Base-by-base conservation (phyloP, 2,329 filamentous ascomycete species). In the Stemphylium lycopersici region DNA sequence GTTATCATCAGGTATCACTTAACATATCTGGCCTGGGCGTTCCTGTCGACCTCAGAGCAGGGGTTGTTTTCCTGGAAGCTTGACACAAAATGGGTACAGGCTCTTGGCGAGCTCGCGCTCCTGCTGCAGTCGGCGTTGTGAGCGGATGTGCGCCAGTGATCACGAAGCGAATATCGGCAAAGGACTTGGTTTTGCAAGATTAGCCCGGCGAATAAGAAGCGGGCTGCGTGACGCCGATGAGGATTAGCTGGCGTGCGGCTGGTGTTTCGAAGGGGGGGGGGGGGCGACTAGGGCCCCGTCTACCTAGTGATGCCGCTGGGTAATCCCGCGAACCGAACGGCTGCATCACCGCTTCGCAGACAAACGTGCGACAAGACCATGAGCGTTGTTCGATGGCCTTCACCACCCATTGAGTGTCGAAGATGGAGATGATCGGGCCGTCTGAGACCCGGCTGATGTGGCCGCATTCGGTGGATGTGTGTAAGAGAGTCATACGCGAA, bases 371-470 rank as follows among this genome's bases (percentile, higher is more conserved):
- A 59, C 52, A 49, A 44, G 33, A 47, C 48, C 50, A 43, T 52
- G 34, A 41, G 50, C 43, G 42, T 29, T 41, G 48, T 15, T 39
- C 12, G 44, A 42, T 22, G 33, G 31, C 32, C 41, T 31, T 13
- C 32, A 10, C 36, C 36, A 45, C 47, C 24, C 37, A 32, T 34
- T 39, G 32, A 34, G 33, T 31, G 29, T 42, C 34, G 39, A 47
- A 45, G 33, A 52, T 52, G 36, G 47, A 41, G 22, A 50, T 18
- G 61, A 42, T 55, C 55, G 56, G 58, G 55, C 55, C 57, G 58
- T 63, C 52, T 63, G 61, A 64, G 59, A 64, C 63, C 56, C 49
- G 50, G 52, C 54, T 62, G 62, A 63, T 62, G 53, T 61, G 58
- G 55, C 59, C 54, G 55, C 47, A 57, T 56, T 56, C 55, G 44